These are phyloP conservation scores for Salix koriyanagi DNA, from an alignment of 345 rosid species.

Conservation along the genomic window DNA sequence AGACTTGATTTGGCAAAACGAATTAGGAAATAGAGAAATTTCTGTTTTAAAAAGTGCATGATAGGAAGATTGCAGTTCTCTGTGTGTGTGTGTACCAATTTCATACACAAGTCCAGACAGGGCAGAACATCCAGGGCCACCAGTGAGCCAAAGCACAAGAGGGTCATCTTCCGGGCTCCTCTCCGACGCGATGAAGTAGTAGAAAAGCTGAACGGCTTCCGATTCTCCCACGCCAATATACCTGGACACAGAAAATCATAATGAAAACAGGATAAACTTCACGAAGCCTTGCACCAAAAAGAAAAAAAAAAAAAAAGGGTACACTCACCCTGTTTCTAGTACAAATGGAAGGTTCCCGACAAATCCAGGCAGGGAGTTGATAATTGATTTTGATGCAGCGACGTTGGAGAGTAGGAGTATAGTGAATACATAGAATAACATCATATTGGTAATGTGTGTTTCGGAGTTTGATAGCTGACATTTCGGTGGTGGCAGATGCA, in stretches of 20 bases:
- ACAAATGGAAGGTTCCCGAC: constrained; percentile 14
- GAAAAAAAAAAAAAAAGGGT: neutral
- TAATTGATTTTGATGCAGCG: neutral
- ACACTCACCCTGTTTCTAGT: constrained; percentile 18
- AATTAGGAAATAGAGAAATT: neutral
- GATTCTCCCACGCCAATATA: constrained; percentile 24
- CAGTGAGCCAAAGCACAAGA: constrained; percentile 32
- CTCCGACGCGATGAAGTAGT: constrained; percentile 32
- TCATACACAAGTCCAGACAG: constrained; percentile 28
- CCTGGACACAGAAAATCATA: constrained; percentile 5
- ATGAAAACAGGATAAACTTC: neutral
- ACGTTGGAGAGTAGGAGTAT: neutral
- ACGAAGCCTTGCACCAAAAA: neutral
- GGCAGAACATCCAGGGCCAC: constrained; percentile 47
- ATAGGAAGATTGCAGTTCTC: neutral
- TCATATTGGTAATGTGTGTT: neutral
- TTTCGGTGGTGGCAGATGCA: too few relatives aligned
- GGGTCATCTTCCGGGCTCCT: constrained; percentile 33
- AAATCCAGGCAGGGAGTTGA: constrained; percentile 17
- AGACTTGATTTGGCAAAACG: neutral
- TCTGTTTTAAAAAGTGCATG: neutral
- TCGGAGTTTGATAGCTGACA: neutral
- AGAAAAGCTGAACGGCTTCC: constrained; percentile 25
- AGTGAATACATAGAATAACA: neutral
- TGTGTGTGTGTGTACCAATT: constrained; percentile 13